phyloP scores from a whole-genome alignment of 164 flowering plant species.

The Macadamia integrifolia region DNA sequence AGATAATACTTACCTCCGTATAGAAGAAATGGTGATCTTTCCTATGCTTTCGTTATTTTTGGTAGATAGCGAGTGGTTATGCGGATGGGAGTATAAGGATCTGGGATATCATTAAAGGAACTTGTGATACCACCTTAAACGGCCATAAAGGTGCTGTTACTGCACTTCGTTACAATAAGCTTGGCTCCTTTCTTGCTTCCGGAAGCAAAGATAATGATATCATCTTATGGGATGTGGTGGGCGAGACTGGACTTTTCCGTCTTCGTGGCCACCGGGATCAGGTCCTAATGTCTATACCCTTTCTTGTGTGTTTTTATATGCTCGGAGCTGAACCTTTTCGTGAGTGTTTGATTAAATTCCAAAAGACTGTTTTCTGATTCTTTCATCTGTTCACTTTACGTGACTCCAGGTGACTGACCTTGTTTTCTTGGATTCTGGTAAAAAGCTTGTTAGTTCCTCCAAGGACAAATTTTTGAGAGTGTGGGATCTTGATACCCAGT shows the following conservation, averaged over 20 bases:
- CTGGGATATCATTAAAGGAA: constrained; percentile 78
- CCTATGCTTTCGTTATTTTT: not conserved
- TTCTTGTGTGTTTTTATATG: not conserved
- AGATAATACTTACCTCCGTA: not conserved
- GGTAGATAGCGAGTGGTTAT: constrained; percentile 84
- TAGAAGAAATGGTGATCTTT: not conserved
- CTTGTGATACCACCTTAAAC: constrained; percentile 75
- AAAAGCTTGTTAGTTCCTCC: constrained; percentile 85
- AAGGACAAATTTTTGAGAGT: constrained; percentile 92
- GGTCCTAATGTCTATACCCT: constrained; percentile 34
- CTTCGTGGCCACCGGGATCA: constrained; percentile 94
- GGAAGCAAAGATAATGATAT: constrained; percentile 92
- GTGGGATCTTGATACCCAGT: constrained; percentile 95
- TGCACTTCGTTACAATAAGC: constrained; percentile 60
- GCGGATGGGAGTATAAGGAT: constrained; percentile 93
- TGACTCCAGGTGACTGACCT: constrained; percentile 81
- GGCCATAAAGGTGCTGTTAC: constrained; percentile 87
- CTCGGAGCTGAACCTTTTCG: not conserved
- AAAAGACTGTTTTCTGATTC: not conserved
- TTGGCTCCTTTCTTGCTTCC: constrained; percentile 82
- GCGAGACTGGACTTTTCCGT: constrained; percentile 84
- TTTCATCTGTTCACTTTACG: not conserved
- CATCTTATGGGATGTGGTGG: constrained; percentile 93
- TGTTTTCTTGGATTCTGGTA: constrained; percentile 78
- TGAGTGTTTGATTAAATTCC: not conserved